phyloP scores from a whole-genome alignment of 2,329 filamentous ascomycete genomes.

The Arthroderma sp. region DNA sequence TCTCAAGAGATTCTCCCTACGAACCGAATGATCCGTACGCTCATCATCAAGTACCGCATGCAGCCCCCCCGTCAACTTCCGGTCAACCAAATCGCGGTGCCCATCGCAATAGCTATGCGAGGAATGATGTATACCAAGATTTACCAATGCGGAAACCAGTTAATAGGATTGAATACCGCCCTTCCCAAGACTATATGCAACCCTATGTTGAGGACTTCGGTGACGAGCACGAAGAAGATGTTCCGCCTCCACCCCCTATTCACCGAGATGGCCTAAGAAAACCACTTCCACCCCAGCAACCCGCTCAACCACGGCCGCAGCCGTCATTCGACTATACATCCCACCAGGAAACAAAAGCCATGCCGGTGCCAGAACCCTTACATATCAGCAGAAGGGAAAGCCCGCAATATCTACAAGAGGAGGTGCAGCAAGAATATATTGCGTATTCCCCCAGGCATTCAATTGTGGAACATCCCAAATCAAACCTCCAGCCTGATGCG shows the following conservation, averaged over 20 bases:
- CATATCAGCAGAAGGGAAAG: constrained; percentile 11
- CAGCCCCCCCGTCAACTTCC: not conserved
- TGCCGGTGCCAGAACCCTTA: constrained; percentile 15
- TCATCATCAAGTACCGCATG: not conserved
- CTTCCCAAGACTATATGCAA: constrained; percentile 8
- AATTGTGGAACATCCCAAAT: constrained; percentile 1
- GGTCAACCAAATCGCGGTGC: not conserved
- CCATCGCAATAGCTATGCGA: constrained; percentile 10
- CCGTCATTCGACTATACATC: constrained; percentile 5
- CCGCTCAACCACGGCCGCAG: constrained; percentile 2
- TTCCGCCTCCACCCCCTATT: constrained; percentile 22
- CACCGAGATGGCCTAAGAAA: constrained; percentile 15
- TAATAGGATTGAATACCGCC: constrained; percentile 13
- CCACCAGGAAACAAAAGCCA: constrained; percentile 8
- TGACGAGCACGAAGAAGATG: constrained; percentile 15
- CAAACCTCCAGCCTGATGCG: constrained; percentile 6
- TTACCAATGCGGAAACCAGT: constrained; percentile 18
- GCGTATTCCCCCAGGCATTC: constrained; percentile 10
- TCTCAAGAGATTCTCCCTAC: constrained; percentile 6
- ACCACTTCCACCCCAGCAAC: constrained; percentile 5
- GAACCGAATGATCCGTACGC: not conserved
- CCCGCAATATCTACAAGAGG: constrained; percentile 4
- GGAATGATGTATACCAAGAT: constrained; percentile 14
- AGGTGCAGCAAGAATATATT: constrained; percentile 7
- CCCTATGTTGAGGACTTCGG: constrained; percentile 10